Evolutionary conservation across 208 protist genomes (phyloP), one percentile per base, ranked within the genome.

Genomic region (Leishmania gerbilli): DNA sequence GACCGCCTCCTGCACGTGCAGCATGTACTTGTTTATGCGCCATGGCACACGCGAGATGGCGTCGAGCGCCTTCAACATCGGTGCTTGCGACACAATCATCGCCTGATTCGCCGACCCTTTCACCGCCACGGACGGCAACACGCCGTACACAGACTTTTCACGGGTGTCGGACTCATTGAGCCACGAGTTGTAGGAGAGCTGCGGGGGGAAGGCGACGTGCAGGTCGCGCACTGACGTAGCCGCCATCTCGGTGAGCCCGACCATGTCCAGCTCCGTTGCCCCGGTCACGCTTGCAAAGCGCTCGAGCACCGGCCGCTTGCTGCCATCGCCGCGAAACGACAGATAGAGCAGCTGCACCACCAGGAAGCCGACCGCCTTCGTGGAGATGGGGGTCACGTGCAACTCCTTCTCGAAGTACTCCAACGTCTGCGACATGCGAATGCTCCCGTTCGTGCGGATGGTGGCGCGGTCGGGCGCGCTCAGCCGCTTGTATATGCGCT

Each of bases 11-110:
- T 98, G 93, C 64, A 98, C 95, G 84, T 98, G 95, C 31, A 98
- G 89, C 89, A 98, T 97, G 83, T 97, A 98, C 80, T 95, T 95
- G 89, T 95, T 96, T 72, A 98, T 97, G 74, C 95, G 93, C 94
- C 95, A 98, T 77, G 93, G 93, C 60, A 98, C 95, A 37, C 93
- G 91, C 7, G 93, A 97, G 83, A 98, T 96, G 64, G 92, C 93
- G 81, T 98, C 95, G 34, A 97, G 88, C 7, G 95, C 95, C 79
- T 93, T 90, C 93, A 98, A 96, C 92, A 98, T 97, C 37, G 95
- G 95, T 6, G 95, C 93, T 81, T 97, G 93, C 37, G 95, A 97
- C 78, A 97, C 91, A 84, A 97, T 92, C 93, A 98, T 97, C 34
- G 92, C 93, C 77, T 96, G 92, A 84, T 96, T 97, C n/a, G 94